phyloP scores from a whole-genome alignment of 495 filamentous ascomycete genomes.

The Penicillium nucicola region DNA sequence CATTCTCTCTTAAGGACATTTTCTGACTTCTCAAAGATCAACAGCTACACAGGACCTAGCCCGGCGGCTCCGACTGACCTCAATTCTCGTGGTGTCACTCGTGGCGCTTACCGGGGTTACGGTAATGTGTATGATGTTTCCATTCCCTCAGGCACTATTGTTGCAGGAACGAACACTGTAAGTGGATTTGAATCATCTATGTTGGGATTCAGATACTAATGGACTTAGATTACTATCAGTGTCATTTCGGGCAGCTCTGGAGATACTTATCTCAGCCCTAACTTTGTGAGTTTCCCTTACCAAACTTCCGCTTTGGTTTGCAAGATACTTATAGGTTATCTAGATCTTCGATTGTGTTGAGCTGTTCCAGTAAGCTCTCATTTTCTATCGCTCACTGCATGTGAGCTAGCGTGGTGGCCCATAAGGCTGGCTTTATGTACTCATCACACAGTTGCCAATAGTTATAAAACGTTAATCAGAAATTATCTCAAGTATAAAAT shows the following conservation, averaged over 20 bases:
- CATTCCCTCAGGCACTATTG: conserved; percentile 54
- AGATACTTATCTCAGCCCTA: conserved; percentile 52
- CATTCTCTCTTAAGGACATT: background rate
- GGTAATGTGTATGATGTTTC: conserved; percentile 60
- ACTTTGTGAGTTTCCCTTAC: conserved; percentile 50
- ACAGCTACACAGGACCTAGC: conserved; percentile 42
- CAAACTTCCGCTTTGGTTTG: background rate
- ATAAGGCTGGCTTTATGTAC: too few species aligned
- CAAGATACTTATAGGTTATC: background rate
- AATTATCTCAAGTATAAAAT: too few species aligned
- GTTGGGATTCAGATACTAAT: background rate
- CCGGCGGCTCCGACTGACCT: conserved; percentile 61
- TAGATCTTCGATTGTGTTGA: conserved; percentile 59
- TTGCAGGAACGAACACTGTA: conserved; percentile 56
- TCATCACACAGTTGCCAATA: too few species aligned
- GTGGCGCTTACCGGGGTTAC: conserved; percentile 59
- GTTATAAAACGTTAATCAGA: too few species aligned
- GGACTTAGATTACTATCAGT: conserved; percentile 49
- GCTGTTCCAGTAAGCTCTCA: conserved; percentile 36
- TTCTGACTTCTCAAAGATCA: conserved; percentile 32
- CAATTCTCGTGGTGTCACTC: conserved; percentile 60
- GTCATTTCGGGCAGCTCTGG: conserved; percentile 58
- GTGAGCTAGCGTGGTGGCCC: too few species aligned
- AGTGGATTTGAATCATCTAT: too few species aligned
- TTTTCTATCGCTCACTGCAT: too few species aligned